These are phyloP conservation scores for Vickermania ingenoplastis DNA, from an alignment of 208 protist genomes.

Conservation along the genomic window DNA sequence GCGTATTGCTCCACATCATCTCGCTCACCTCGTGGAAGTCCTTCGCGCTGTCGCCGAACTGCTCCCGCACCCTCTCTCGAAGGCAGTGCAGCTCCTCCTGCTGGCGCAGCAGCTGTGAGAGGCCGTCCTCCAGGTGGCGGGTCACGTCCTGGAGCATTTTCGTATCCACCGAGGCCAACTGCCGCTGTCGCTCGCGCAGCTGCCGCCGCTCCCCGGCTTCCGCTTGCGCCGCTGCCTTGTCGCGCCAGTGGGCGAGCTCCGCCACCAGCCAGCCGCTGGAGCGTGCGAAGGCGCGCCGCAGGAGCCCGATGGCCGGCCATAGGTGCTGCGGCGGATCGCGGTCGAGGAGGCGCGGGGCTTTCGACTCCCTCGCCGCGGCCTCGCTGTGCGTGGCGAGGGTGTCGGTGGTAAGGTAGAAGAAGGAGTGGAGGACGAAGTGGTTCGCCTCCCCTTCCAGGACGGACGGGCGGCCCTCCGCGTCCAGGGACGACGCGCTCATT, in stretches of 20 bases:
- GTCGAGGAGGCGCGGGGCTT: conserved; percentile 32
- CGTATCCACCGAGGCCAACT: neutral
- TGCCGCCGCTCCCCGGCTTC: neutral
- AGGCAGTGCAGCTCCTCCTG: conserved; percentile 41
- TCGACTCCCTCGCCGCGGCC: conserved; percentile 3
- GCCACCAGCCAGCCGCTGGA: conserved; percentile 24
- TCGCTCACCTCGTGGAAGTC: conserved; percentile 34
- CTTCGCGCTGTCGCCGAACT: conserved; percentile 34
- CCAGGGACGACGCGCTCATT: too few relatives aligned
- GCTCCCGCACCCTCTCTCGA: conserved; percentile 14
- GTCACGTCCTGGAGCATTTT: conserved; percentile 16
- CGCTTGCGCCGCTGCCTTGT: neutral
- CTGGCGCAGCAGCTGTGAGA: conserved; percentile 26
- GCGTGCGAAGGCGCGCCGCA: conserved; percentile 52
- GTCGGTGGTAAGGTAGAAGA: conserved; percentile 43
- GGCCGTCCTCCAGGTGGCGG: conserved; percentile 17
- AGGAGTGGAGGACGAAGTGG: conserved; percentile 45
- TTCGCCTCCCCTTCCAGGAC: conserved; percentile 50
- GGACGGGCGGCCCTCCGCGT: conserved; percentile 14
- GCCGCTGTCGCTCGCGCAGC: neutral
- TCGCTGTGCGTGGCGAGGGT: conserved; percentile 26
- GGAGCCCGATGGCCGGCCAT: conserved; percentile 32
- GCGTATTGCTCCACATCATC: conserved; percentile 40
- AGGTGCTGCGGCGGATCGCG: conserved; percentile 33
- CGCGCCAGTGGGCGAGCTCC: conserved; percentile 6